Conservation (phyloP, 495 filamentous ascomycete species). For the Aspergillus sclerotioniger region DNA sequence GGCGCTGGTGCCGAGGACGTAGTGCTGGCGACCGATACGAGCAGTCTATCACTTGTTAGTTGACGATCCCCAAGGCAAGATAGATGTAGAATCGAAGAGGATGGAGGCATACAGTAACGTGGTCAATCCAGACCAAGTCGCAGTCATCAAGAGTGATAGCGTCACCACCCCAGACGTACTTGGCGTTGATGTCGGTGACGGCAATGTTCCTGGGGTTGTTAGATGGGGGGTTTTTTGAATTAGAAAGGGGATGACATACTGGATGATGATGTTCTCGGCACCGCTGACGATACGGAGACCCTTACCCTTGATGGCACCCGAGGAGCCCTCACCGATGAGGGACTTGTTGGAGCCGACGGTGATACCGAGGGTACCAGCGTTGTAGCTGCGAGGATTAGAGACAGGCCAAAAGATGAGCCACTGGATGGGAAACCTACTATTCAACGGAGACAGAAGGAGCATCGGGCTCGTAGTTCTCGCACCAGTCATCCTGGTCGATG, state of each 20-base stretch:
- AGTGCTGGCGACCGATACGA: constrained; percentile 46
- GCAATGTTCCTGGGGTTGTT: constrained; percentile 37
- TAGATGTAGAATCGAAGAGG: constrained; percentile 18
- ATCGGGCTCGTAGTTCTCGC: constrained; percentile 37
- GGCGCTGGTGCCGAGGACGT: constrained; percentile 39
- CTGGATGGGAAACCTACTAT: constrained; percentile 24
- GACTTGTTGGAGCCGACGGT: constrained; percentile 47
- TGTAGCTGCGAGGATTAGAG: constrained; percentile 24
- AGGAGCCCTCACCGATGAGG: constrained; percentile 36
- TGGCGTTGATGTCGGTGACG: constrained; percentile 47
- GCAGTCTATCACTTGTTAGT: constrained; percentile 30
- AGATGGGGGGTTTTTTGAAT: not conserved
- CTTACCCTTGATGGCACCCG: constrained; percentile 43
- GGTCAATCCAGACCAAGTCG: constrained; percentile 49
- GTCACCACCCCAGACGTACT: constrained; percentile 52
- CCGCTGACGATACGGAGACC: constrained; percentile 46
- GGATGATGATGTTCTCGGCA: constrained; percentile 47
- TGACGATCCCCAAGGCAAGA: not conserved
- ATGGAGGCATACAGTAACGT: constrained; percentile 37
- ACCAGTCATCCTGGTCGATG: constrained; percentile 53
- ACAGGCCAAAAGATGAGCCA: not conserved
- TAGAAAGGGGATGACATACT: constrained; percentile 28
- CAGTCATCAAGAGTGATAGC: constrained; percentile 43
- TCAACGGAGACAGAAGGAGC: constrained; percentile 36
- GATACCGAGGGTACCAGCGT: constrained; percentile 43